Conservation (phyloP, 495 filamentous ascomycete genomes). For the Neurospora discreta region DNA sequence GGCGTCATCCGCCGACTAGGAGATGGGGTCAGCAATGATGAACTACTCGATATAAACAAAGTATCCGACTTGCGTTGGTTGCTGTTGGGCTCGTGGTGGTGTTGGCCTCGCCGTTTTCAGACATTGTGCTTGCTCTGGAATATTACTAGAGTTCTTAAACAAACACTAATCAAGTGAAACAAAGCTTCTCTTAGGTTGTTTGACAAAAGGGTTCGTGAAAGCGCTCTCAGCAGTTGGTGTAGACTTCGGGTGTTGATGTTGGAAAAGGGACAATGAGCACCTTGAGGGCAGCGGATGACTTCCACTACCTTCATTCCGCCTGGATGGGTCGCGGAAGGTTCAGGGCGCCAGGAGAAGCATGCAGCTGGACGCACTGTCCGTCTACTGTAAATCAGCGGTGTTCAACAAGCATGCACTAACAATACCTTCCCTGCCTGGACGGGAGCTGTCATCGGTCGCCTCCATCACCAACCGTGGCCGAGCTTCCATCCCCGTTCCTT, state of each 20-base stretch:
- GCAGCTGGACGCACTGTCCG: background rate
- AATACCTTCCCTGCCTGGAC: background rate
- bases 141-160: background rate
- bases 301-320: background rate
- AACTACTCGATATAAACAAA: background rate
- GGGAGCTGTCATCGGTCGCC: background rate
- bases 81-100: slow-evolving; percentile 16
- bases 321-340: background rate
- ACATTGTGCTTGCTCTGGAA: slow-evolving; percentile 10
- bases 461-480: background rate
- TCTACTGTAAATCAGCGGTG: background rate
- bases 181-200: background rate
- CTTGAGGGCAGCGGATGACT: background rate
- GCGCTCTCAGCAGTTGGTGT: background rate
- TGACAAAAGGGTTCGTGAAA: background rate
- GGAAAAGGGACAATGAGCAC: background rate
- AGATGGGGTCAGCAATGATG: background rate
- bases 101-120: slow-evolving; percentile 15
- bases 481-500: background rate
- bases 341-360: background rate
- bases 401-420: background rate
- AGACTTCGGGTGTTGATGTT: background rate
- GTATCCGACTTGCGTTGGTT: slow-evolving; percentile 18
- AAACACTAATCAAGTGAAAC: background rate
- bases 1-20: slow-evolving; percentile 27